phyloP scores from a whole-genome alignment of 2,329 filamentous ascomycete species.

The Fusarium gaditjirri region DNA sequence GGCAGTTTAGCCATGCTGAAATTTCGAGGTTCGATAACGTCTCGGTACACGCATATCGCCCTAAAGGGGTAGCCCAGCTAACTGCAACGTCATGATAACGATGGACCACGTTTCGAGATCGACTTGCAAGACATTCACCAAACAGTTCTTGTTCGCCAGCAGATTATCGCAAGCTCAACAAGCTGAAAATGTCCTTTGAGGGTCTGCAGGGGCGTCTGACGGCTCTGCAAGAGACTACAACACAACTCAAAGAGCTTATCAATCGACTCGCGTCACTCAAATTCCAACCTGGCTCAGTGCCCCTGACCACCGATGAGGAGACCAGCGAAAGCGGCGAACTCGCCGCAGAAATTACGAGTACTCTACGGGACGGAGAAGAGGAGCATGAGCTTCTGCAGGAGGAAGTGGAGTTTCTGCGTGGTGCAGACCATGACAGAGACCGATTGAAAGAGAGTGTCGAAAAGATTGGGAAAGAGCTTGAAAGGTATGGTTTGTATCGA shows the following conservation, averaged over 20 bases:
- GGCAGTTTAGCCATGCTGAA: conserved; percentile 32
- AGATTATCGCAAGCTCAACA: neutral
- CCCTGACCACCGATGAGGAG: conserved; percentile 60
- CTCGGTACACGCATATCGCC: conserved; percentile 41
- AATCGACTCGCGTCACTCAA: conserved; percentile 66
- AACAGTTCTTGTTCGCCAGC: neutral
- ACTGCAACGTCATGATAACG: conserved; percentile 41
- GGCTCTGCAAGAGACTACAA: conserved; percentile 69
- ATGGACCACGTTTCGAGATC: conserved; percentile 42
- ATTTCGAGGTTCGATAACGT: conserved; percentile 32
- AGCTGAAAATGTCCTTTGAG: conserved; percentile 64
- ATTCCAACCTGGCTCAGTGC: conserved; percentile 68
- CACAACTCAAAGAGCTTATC: conserved; percentile 68
- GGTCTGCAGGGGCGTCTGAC: conserved; percentile 69
- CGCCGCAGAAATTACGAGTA: conserved; percentile 80
- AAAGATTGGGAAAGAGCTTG: conserved; percentile 76
- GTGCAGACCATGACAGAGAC: conserved; percentile 67
- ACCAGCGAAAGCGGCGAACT: conserved; percentile 75
- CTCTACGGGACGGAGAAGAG: conserved; percentile 81
- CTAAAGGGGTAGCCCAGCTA: conserved; percentile 31
- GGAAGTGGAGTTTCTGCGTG: conserved; percentile 77
- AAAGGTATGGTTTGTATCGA: conserved; percentile 61
- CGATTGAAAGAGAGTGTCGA: conserved; percentile 74
- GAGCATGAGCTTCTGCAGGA: conserved; percentile 84
- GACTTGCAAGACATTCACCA: conserved; percentile 6